Evolutionary conservation across 495 filamentous ascomycete genomes (phyloP).

Genomic region (Staphylotrichum longicolle): DNA sequence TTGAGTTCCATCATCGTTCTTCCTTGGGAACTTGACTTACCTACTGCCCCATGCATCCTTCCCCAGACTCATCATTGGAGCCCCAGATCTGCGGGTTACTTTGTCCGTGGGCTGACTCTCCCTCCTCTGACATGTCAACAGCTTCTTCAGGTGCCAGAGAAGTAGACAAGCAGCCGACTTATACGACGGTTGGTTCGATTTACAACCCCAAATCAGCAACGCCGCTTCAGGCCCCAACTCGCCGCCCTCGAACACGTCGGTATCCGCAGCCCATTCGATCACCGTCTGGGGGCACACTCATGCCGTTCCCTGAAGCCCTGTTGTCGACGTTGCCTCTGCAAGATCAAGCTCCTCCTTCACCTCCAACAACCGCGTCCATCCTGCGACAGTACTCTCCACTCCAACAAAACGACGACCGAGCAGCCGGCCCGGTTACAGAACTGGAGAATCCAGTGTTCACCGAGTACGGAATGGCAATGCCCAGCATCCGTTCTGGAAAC

Average conservation of each 20-base stretch:
- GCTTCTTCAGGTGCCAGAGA: neutral
- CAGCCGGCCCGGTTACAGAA: conserved; percentile 34
- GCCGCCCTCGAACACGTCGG: conserved; percentile 41
- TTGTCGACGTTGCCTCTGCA: conserved; percentile 28
- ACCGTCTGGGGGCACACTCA: conserved; percentile 20
- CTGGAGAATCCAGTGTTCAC: neutral
- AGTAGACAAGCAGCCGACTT: conserved; percentile 30
- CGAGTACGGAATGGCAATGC: conserved; percentile 23
- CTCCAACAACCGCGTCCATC: conserved; percentile 21
- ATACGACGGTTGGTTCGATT: conserved; percentile 49
- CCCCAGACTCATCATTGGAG: neutral
- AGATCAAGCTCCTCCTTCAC: conserved; percentile 20
- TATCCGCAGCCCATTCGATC: conserved; percentile 26
- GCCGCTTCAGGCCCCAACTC: conserved; percentile 45
- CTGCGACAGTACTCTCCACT: conserved; percentile 42
- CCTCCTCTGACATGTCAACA: conserved; percentile 18
- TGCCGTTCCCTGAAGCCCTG: conserved; percentile 21
- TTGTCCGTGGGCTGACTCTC: neutral
- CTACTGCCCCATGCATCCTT: neutral
- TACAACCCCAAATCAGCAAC: conserved; percentile 40
- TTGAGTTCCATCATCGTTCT: neutral
- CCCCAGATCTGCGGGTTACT: no score
- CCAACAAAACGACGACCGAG: conserved; percentile 51
- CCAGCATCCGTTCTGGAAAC: conserved; percentile 28
- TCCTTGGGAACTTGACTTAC: neutral